Evolutionary conservation across 2,329 filamentous ascomycete genomes (phyloP).

Genomic region (Pezicula neosporulosa): DNA sequence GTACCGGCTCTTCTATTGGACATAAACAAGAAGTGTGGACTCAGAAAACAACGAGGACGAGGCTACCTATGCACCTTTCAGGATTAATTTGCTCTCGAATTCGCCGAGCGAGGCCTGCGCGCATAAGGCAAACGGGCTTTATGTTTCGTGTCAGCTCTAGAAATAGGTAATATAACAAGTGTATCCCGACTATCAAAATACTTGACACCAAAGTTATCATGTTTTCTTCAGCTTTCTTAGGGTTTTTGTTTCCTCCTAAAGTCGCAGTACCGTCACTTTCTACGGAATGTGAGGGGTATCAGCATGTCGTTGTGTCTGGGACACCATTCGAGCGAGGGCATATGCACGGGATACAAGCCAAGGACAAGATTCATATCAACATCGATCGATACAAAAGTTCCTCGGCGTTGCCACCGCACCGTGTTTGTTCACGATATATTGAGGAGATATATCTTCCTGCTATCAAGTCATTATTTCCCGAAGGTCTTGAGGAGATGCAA

Average conservation of each 20-base stretch:
- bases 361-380: constrained; percentile 18
- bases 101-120: too few species aligned
- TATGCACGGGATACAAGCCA: constrained; percentile 17
- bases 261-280: background rate
- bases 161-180: too few species aligned
- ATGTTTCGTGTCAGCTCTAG: too few species aligned
- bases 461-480: constrained; percentile 15
- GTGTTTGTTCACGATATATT: constrained; percentile 12
- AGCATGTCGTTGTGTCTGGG: constrained; percentile 20
- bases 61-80: too few species aligned
- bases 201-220: background rate
- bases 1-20: too few species aligned
- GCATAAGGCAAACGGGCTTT: too few species aligned
- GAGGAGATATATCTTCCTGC: constrained; percentile 19
- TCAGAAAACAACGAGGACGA: too few species aligned
- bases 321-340: constrained; percentile 21
- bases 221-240: background rate
- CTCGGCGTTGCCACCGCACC: constrained; percentile 12
- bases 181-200: too few species aligned
- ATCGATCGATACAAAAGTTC: constrained; percentile 19
- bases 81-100: too few species aligned
- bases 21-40: too few species aligned
- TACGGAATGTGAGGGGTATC: constrained; percentile 6
- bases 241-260: background rate
- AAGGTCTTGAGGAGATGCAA: constrained; percentile 13